Base-by-base conservation (phyloP, 2,329 filamentous ascomycete genomes). In the Colletotrichum sidae region DNA sequence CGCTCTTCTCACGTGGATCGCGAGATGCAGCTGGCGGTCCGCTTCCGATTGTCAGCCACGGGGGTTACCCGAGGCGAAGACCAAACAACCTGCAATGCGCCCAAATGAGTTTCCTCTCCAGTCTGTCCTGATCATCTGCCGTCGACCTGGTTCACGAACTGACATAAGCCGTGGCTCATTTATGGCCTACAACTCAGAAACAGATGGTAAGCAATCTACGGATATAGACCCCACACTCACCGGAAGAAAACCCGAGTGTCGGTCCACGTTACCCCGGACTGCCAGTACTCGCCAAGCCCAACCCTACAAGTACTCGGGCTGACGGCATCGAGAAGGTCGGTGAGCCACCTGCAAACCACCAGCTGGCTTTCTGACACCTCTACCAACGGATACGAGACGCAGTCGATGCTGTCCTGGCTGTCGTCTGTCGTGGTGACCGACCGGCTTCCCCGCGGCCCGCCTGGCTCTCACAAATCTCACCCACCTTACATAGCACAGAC, bases 11-110 rank as follows among this genome's bases (percentile, higher is more conserved):
- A 25, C 17, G 57, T 55, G 45, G 61, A 65, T 42, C 55, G 44
- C 49, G 35, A 45, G 60, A 41, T 54, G 35, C 52, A 44, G 35
- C 58, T 47, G 47, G 52, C 42, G 42, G 33, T 45, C 47, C 59
- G 42, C 25, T 47, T 47, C 57, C 46, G 51, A 65, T 4, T 52
- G 15, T 37, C 41, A 45, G 46, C 39, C 37, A 47, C 57, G 57
- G 57, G 55, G 39, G 51, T 64, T 60, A 54, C 15, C 61, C 55
- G 61, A 64, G 60, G 49, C n/a, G 15, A 54, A 60, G 60, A 60
- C 34, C 11, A 15, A 25, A 1, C 25, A 34, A 15, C 44, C 35
- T 35, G 12, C 42, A n/a, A 25, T 15, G 25, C n/a, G 17, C 12
- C 25, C 25, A 5, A 25, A 25, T 25, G 25, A 25, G 25, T 25